Evolutionary conservation across 768 basidiomycete genomes (phyloP), one percentile per base, ranked within the genome.

Genomic region (Suillus clintonianus): DNA sequence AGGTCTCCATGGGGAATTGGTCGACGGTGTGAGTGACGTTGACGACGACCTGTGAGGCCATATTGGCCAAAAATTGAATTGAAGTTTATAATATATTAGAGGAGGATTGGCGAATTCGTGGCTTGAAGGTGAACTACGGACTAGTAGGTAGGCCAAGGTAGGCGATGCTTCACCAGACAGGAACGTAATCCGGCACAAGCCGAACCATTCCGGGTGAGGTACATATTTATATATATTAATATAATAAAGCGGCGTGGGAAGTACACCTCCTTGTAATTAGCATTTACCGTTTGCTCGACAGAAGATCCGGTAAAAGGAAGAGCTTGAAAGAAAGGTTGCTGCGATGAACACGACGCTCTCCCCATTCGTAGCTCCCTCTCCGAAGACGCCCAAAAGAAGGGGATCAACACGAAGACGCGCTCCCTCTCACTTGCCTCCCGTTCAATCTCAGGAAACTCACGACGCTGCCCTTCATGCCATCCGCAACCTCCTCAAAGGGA

Each of bases 401-500:
- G 74, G 77, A 0, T 92, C 91, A 1, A 84, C 83, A 0, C 81
- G 82, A 48, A 74, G 88, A 60, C 80, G 91, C 8, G 85, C 89
- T 0, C 66, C 37, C 9, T 91, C 90, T 0, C 84, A 90, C 78
- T 71, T 89, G 0, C 84, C 85, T 0, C 85, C 84, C 1, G 55
- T 74, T 39, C 81, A 83, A 64, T 76, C 80, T 0, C 80, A 75
- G 63, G 91, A 92, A 48, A 76, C 81, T n/a, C 91, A 94, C 72
- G 86, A 92, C 64, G 78, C 82, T 6, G 90, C 91, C 30, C 75
- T 94, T 63, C 73, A 80, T 62, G 79, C 84, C 61, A 95, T 99
- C 71, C 85, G 97, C 59, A 78, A 78, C 59, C 93, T 95, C 78
- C 88, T 99, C 79, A 91, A 87, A 70, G 86, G 89, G 63, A 87